phyloP scores from a whole-genome alignment of 2,329 filamentous ascomycete genomes.

The Aspergillus sergii region DNA sequence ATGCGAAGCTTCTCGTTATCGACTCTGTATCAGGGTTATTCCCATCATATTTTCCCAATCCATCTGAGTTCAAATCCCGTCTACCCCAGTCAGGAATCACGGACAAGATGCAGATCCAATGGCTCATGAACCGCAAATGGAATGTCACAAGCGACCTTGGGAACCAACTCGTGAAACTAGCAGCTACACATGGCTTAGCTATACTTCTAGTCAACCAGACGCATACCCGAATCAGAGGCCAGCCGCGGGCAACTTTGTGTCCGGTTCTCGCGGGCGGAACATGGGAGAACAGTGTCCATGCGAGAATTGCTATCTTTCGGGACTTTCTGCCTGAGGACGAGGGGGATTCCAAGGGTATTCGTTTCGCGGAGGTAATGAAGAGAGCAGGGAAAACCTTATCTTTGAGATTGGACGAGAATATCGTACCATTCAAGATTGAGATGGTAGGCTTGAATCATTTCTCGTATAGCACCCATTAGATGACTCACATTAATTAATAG shows the following conservation, averaged over 20 bases:
- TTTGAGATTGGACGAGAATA: slow-evolving; percentile 31
- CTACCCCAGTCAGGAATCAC: slow-evolving; percentile 33
- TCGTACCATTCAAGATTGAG: slow-evolving; percentile 45
- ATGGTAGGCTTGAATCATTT: slow-evolving; percentile 29
- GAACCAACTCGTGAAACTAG: slow-evolving; percentile 67
- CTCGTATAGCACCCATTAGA: too few species aligned
- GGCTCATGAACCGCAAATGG: slow-evolving; percentile 46
- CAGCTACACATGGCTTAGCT: slow-evolving; percentile 71
- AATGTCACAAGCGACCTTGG: slow-evolving; percentile 69
- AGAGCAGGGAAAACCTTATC: slow-evolving; percentile 54
- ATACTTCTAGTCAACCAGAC: slow-evolving; percentile 78
- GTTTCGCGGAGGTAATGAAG: slow-evolving; percentile 68
- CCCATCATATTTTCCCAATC: slow-evolving; percentile 73
- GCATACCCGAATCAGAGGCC: slow-evolving; percentile 75
- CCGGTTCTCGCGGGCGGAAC: slow-evolving; percentile 73
- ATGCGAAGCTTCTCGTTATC: slow-evolving; percentile 71
- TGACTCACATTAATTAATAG: slow-evolving; percentile 7
- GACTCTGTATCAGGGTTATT: slow-evolving; percentile 78
- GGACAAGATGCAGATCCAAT: slow-evolving; percentile 45
- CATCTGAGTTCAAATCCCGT: slow-evolving; percentile 38
- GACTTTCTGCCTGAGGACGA: slow-evolving; percentile 63
- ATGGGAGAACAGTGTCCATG: slow-evolving; percentile 79
- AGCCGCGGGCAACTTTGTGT: slow-evolving; percentile 66
- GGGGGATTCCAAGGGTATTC: slow-evolving; percentile 52
- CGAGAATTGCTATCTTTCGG: slow-evolving; percentile 74